phyloP scores from a whole-genome alignment of 1,284 basidiomycete species.

The Acaromyces ingoldii region DNA sequence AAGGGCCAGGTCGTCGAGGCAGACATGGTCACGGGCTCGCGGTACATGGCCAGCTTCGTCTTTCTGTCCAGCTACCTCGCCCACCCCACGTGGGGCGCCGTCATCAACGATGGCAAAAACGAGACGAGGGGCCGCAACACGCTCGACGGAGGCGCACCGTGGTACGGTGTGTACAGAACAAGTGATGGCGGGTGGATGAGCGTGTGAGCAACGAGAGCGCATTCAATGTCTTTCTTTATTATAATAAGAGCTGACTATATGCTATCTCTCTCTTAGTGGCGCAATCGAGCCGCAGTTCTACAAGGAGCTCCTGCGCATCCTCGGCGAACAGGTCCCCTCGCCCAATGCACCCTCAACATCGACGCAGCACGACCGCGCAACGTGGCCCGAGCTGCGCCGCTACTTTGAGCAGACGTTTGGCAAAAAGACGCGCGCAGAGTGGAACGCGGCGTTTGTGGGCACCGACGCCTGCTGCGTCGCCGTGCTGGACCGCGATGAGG shows the following conservation, averaged over 20 bases:
- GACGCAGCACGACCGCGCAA: conserved; percentile 57
- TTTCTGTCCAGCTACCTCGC: conserved; percentile 56
- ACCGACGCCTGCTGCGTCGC: conserved; percentile 73
- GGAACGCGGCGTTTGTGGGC: conserved; percentile 65
- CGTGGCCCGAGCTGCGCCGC: conserved; percentile 62
- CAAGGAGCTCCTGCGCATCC: conserved; percentile 22
- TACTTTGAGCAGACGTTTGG: conserved; percentile 66
- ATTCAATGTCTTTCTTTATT: neutral
- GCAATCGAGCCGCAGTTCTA: conserved; percentile 30
- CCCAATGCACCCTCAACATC: conserved; percentile 54
- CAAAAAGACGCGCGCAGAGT: conserved; percentile 63
- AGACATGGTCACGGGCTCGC: conserved; percentile 76
- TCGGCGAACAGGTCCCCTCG: conserved; percentile 20
- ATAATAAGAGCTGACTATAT: neutral
- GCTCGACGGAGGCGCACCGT: conserved; percentile 74
- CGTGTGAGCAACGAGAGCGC: conserved; percentile 61
- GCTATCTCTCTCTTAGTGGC: conserved; percentile 1
- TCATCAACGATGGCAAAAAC: conserved; percentile 56
- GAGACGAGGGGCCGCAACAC: conserved; percentile 54
- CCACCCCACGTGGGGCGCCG: conserved; percentile 51
- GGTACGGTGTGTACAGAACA: conserved; percentile 70
- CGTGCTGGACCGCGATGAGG: conserved; percentile 57
- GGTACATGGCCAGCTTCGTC: conserved; percentile 69
- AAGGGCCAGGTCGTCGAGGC: conserved; percentile 69
- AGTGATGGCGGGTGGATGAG: conserved; percentile 70